Evolutionary conservation across 1,139 yeast species (phyloP).

Genomic region (Candida sojae): DNA sequence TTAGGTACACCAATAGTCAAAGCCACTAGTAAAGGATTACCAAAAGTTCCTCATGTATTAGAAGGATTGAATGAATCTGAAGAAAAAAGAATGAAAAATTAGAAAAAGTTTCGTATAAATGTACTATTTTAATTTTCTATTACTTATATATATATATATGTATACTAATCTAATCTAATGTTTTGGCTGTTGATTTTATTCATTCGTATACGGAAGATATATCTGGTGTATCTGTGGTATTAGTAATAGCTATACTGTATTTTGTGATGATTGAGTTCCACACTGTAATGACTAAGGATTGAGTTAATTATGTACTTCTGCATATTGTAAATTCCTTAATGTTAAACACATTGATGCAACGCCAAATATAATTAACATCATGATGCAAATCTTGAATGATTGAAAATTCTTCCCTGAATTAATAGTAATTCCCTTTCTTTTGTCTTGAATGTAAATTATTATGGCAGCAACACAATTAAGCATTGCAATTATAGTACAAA

Average conservation of each 20-base stretch:
- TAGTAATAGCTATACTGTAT: too few relatives aligned
- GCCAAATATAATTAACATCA: conserved; percentile 25
- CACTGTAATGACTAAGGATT: not conserved
- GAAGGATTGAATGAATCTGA: conserved; percentile 14
- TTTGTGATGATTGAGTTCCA: not conserved
- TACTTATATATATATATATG: not conserved
- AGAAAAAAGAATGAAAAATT: conserved; percentile 11
- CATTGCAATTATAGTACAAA: conserved; percentile 23
- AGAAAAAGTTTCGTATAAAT: not conserved
- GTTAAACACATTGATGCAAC: conserved; percentile 18
- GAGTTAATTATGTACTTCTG: not conserved
- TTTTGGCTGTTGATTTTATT: not conserved
- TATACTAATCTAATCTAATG: not conserved
- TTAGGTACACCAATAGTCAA: conserved; percentile 36
- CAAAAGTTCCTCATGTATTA: conserved; percentile 14
- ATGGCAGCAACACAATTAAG: conserved; percentile 22
- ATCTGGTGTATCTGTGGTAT: too few relatives aligned
- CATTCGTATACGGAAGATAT: too few relatives aligned
- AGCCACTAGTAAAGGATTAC: conserved; percentile 11
- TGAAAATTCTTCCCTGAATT: conserved; percentile 24
- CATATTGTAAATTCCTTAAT: conserved; percentile 4
- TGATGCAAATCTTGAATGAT: conserved; percentile 24
- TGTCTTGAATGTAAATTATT: conserved; percentile 21
- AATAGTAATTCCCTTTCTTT: conserved; percentile 18
- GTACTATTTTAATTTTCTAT: not conserved